Evolutionary conservation across 306 rosid genomes (phyloP), one percentile per base, ranked within the genome.

Genomic region (Cajanus cajan): DNA sequence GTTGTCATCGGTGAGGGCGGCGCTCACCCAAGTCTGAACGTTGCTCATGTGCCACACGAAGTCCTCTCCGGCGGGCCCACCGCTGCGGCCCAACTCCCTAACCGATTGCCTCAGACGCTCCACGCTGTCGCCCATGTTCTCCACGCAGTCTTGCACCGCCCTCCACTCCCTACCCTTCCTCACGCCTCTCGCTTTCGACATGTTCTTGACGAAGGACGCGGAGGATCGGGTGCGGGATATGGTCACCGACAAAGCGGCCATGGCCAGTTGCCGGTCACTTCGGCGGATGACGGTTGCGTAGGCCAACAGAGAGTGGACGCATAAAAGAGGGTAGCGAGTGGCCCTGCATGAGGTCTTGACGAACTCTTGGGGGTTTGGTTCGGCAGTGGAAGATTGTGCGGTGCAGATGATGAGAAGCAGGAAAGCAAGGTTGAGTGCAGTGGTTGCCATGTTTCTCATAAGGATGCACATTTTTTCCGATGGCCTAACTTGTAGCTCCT

Each of bases 1-100:
- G 79, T 57, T 69, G 39, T 89, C 93, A 47, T 93, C 91, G 0
- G 98, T 93, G 9, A 93, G 88, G 1, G 96, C 94, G 25, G 96
- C 91, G 69, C 96, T 93, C 9, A 88, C 93, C 98, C 98, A 93
- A 2, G 98, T 93, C 82, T 93, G 91, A 25, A 91, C 98, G 43
- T 93, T 93, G 80, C 87, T 93, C 88, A 93, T 77, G 59, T 85
- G 98, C 96, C 96, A 89, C 47, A 10, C 10, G 43, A 93, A 93
- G 63, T 91, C 90, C 85, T 67, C 85, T 15, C 91, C 93, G 18
- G 19, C 81, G 10, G n/a, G n/a, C n/a, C n/a, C n/a, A n/a, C 88
- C 83, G 5, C 55, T 63, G 21, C 64, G 87, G 18, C 87, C 90
- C 2, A 93, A 73, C 87, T 93, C 98, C 76, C 64, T 80, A 8